phyloP scores from a whole-genome alignment of 2,329 filamentous ascomycete species.

The Sphaerulina vaccinii region DNA sequence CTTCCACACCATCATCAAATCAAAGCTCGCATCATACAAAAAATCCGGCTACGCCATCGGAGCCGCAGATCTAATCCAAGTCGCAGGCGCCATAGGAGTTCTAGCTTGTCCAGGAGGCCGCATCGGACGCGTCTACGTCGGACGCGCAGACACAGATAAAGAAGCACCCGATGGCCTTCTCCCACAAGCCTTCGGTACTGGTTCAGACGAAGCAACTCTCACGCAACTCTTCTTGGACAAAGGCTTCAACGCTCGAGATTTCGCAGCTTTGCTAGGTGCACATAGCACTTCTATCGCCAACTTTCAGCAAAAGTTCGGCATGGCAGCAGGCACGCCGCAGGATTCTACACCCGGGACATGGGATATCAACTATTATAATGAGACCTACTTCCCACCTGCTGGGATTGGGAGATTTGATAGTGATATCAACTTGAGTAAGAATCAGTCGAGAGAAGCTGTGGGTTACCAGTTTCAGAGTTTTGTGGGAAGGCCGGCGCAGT shows the following conservation, averaged over 20 bases:
- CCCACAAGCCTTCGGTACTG: slow-evolving; percentile 44
- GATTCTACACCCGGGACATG: slow-evolving; percentile 52
- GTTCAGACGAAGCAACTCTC: slow-evolving; percentile 40
- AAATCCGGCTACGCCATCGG: slow-evolving; percentile 36
- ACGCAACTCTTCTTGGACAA: slow-evolving; percentile 52
- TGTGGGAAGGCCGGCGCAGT: slow-evolving; percentile 37
- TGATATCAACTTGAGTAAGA: slow-evolving; percentile 35
- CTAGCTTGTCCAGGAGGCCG: slow-evolving; percentile 55
- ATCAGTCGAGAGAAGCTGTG: slow-evolving; percentile 17
- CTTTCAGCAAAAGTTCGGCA: slow-evolving; percentile 29
- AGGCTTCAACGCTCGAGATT: slow-evolving; percentile 51
- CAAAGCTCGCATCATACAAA: slow-evolving; percentile 38
- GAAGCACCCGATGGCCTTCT: slow-evolving; percentile 48
- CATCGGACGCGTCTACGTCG: slow-evolving; percentile 51
- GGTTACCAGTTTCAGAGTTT: slow-evolving; percentile 31
- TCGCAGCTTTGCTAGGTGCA: slow-evolving; percentile 56
- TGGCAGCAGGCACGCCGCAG: slow-evolving; percentile 41
- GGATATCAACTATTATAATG: slow-evolving; percentile 52
- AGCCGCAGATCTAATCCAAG: slow-evolving; percentile 57
- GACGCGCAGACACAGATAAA: slow-evolving; percentile 46
- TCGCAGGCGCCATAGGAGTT: slow-evolving; percentile 48
- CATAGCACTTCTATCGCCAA: slow-evolving; percentile 53
- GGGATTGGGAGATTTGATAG: slow-evolving; percentile 35
- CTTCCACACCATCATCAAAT: slow-evolving; percentile 44
- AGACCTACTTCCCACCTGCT: slow-evolving; percentile 32